These are phyloP conservation scores for Zygotorulaspora sp. DNA, from an alignment of 805 yeast genomes.

Conservation along the genomic window DNA sequence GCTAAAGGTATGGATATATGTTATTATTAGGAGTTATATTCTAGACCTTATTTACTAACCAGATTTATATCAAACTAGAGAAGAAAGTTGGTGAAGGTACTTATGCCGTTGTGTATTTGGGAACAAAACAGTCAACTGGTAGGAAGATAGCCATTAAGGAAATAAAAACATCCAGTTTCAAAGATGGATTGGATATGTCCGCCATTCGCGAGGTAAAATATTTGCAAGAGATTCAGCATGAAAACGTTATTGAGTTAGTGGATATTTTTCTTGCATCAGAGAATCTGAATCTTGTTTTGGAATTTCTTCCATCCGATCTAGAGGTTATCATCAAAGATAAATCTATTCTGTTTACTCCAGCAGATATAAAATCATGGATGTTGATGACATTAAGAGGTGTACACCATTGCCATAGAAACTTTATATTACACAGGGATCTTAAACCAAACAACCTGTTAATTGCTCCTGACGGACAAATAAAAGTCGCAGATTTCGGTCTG, in stretches of 20 bases:
- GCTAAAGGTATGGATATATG: slow-evolving; percentile 19
- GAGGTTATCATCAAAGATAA: slow-evolving; percentile 85
- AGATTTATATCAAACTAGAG: slow-evolving; percentile 38
- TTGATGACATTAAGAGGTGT: slow-evolving; percentile 92
- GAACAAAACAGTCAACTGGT: slow-evolving; percentile 45
- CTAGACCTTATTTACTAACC: slow-evolving; percentile 9
- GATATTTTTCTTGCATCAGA: slow-evolving; percentile 75
- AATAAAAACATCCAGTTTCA: slow-evolving; percentile 88
- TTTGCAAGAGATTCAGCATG: slow-evolving; percentile 72
- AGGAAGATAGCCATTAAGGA: slow-evolving; percentile 86
- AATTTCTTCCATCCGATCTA: slow-evolving; percentile 85
- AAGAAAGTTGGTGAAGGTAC: slow-evolving; percentile 98
- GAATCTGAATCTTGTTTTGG: slow-evolving; percentile 79
- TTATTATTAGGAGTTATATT: not conserved
- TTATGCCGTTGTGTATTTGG: slow-evolving; percentile 92
- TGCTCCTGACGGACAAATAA: slow-evolving; percentile 82
- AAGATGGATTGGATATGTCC: slow-evolving; percentile 96
- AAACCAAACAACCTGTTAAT: slow-evolving; percentile 88
- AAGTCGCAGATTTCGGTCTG: slow-evolving; percentile 95
- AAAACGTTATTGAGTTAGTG: slow-evolving; percentile 77
- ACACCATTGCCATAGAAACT: slow-evolving; percentile 91
- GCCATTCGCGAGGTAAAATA: slow-evolving; percentile 92
- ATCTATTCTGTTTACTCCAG: slow-evolving; percentile 67
- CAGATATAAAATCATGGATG: slow-evolving; percentile 90
- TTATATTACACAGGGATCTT: slow-evolving; percentile 84